Conservation (phyloP, 1,284 basidiomycete species). For the Cutaneotrichosporon sp. region DNA sequence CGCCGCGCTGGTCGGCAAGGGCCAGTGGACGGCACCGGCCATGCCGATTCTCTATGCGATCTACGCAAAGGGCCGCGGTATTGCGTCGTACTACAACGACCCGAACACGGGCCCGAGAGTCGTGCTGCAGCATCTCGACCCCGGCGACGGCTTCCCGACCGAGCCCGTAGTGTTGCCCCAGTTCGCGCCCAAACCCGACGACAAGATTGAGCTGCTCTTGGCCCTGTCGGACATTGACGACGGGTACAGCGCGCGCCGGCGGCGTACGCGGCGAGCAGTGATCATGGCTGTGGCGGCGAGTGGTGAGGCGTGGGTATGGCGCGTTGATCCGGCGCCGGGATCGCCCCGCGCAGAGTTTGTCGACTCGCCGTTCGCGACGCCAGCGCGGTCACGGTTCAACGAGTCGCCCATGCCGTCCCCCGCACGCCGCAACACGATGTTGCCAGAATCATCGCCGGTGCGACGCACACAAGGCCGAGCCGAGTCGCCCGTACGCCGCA, state of each 20-base stretch:
- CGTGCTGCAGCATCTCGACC: slow-evolving; percentile 40
- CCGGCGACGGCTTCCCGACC: slow-evolving; percentile 19
- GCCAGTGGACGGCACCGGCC: slow-evolving; percentile 27
- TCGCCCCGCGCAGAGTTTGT: slow-evolving; percentile 10
- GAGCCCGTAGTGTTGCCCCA: slow-evolving; percentile 32
- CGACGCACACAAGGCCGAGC: not conserved
- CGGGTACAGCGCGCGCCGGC: slow-evolving; percentile 31
- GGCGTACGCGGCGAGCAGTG: slow-evolving; percentile 36
- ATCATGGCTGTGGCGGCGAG: slow-evolving; percentile 37
- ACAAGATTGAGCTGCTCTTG: slow-evolving; percentile 38
- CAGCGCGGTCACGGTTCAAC: not conserved
- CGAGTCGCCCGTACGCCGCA: not conserved
- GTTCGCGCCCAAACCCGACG: slow-evolving; percentile 28
- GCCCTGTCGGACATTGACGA: slow-evolving; percentile 48
- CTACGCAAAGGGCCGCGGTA: slow-evolving; percentile 44
- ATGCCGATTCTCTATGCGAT: slow-evolving; percentile 28
- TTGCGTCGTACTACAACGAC: slow-evolving; percentile 32
- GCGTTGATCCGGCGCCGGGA: slow-evolving; percentile 26
- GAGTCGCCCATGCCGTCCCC: too few species aligned
- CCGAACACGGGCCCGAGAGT: slow-evolving; percentile 19
- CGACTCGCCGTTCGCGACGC: not conserved
- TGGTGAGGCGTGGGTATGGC: slow-evolving; percentile 45
- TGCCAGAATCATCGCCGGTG: not conserved
- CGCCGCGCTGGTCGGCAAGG: slow-evolving; percentile 33
- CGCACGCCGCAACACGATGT: not conserved